These are phyloP conservation scores for Thelonectria blattea DNA, from an alignment of 2,329 filamentous ascomycete genomes.

Conservation along the genomic window DNA sequence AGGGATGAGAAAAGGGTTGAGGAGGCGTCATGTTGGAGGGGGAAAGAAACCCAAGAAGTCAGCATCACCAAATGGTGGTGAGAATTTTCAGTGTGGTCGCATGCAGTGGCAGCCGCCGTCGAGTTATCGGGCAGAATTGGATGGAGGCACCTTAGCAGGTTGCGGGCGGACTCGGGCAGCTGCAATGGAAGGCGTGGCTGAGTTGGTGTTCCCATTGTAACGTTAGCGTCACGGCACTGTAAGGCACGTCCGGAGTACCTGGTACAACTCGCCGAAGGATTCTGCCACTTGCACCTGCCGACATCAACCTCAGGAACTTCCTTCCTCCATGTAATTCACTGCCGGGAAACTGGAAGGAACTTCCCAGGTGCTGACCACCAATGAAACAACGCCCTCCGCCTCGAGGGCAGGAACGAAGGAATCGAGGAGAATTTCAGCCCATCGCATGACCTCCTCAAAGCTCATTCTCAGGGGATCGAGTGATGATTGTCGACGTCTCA, in stretches of 20 bases:
- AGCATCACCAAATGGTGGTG: not conserved
- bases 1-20: not conserved
- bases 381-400: not conserved
- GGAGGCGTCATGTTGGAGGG: conserved; percentile 4
- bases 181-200: not conserved
- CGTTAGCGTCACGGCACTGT: conserved; percentile 11
- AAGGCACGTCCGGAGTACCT: not conserved
- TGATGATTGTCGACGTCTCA: conserved; percentile 11
- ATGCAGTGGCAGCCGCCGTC: too few relatives aligned
- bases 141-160: not conserved
- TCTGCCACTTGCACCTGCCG: conserved; percentile 15
- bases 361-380: not conserved
- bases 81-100: not conserved
- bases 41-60: conserved; percentile 8
- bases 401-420: not conserved
- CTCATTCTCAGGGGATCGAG: conserved; percentile 9
- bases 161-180: conserved; percentile 17
- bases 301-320: conserved; percentile 1
- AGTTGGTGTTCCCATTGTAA: conserved; percentile 8
- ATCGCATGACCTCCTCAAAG: conserved; percentile 3
- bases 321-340: not conserved
- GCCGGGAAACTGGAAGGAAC: not conserved
- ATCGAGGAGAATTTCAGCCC: not conserved
- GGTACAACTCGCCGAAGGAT: not conserved
- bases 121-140: too few relatives aligned